phyloP scores from a whole-genome alignment of 73 alveolate genomes.

The Paramecium biaurelia region DNA sequence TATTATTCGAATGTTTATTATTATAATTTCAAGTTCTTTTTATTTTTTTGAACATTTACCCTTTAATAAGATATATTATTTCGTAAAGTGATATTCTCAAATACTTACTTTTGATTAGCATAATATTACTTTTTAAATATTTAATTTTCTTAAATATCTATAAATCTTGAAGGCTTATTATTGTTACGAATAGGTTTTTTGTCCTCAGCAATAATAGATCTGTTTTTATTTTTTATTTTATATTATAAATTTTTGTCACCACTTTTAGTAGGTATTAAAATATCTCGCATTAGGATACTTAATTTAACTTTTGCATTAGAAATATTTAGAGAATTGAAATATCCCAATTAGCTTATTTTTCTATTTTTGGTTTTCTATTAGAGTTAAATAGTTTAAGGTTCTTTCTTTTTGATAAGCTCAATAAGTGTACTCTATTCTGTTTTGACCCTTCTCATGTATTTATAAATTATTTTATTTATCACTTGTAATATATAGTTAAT shows the following conservation, averaged over 20 bases:
- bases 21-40: neutral
- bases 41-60: neutral
- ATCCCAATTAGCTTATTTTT: neutral
- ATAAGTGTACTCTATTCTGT: neutral
- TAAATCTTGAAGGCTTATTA: neutral
- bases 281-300: neutral
- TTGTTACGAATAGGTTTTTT: neutral
- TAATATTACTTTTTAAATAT: neutral
- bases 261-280: neutral
- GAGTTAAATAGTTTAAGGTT: neutral
- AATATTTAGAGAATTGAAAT: neutral
- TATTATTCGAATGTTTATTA: neutral
- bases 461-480: neutral
- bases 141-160: neutral
- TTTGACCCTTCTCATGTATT: neutral
- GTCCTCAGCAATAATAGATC: neutral
- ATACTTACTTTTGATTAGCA: neutral
- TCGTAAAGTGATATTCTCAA: neutral
- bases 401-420: neutral
- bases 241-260: neutral
- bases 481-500: neutral
- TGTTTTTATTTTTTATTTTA: neutral
- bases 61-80: neutral
- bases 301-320: slow-evolving; percentile 2
- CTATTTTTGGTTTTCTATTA: neutral